Percentiles rank a stretch among this genome's conserved stretches.
These are phyloP conservation scores for Phytopythium cucurbitacearum DNA, from an alignment of 352 stramenopile genomes.

Conservation along the genomic window DNA sequence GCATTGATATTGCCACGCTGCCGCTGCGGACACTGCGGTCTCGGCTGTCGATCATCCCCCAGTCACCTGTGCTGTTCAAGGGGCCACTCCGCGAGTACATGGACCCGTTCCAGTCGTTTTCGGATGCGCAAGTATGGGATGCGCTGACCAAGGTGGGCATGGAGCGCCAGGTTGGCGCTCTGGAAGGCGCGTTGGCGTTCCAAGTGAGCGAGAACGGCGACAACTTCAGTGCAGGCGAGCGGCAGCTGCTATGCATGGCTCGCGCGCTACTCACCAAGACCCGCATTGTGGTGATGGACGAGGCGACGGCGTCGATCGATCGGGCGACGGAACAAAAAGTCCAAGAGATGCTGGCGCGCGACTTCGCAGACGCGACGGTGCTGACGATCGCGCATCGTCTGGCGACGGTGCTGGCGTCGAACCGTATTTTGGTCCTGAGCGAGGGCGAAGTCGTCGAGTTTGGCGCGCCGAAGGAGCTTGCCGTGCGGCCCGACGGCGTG, in stretches of 20 bases:
- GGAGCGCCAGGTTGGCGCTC: conserved; percentile 31
- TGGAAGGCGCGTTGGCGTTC: conserved; percentile 49
- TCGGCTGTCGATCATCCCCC: conserved; percentile 88
- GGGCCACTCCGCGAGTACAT: conserved; percentile 88
- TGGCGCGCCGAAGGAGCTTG: conserved; percentile 64
- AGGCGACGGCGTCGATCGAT: conserved; percentile 60
- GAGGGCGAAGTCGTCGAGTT: conserved; percentile 80
- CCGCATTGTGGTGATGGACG: conserved; percentile 77
- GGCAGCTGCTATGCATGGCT: conserved; percentile 93
- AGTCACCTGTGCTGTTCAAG: conserved; percentile 90
- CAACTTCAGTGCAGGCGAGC: conserved; percentile 92
- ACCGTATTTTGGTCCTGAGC: conserved; percentile 94
- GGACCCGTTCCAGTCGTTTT: conserved; percentile 68
- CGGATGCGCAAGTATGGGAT: conserved; percentile 1
- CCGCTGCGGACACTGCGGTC: conserved; percentile 73
- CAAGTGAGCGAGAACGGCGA: conserved; percentile 87
- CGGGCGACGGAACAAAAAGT: conserved; percentile 37
- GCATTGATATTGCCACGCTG: conserved; percentile 68
- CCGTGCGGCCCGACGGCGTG: conserved; percentile 18
- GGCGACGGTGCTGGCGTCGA: conserved; percentile 96
- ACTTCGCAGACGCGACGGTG: conserved; percentile 88
- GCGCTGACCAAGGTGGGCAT: conserved; percentile 31
- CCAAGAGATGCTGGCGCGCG: conserved; percentile 64
- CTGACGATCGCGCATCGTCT: conserved; percentile 94
- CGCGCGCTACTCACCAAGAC: conserved; percentile 87